Base-by-base conservation (phyloP, 108 stramenopile species). In the Skeletonema costatum region DNA sequence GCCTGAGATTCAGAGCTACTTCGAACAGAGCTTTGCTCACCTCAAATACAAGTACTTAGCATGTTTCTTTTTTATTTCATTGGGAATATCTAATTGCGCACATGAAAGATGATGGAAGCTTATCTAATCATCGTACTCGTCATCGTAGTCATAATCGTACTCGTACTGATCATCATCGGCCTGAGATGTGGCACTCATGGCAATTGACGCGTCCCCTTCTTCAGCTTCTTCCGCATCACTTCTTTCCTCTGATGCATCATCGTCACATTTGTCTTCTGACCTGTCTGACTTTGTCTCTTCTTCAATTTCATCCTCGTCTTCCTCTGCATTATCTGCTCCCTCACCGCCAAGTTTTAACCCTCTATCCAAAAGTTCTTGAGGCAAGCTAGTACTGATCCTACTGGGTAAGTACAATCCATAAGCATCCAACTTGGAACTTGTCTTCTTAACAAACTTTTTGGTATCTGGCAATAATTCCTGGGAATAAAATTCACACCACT, bases 401-500 rank as follows among this genome's bases (percentile, higher is more conserved):
- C 89, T 88, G 21, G 93, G 93, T 75, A 96, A 66, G 78, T 91
- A 96, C 32, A 94, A 77, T 42, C 93, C 93, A 78, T 85, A 93
- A 32, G 88, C 89, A 75, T 96, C 96, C 70, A 96, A 70, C 71
- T 89, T 93, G 8, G 87, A 74, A 8, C 91, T 80, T 25, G 89
- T 91, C 72, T 85, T 92, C 85, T 96, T 94, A 25, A 94, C 85
- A 90, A 96, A 92, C 41, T 85, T 64, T 66, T 87, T 87, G 29
- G 95, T 92, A 72, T 94, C 87, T 4, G 93, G 93, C 44, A 91
- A 68, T 42, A 94, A 68, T 42, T 93, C 90, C 69, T 92, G 86
- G 30, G 86, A 81, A 73, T 96, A 96, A 72, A 96, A 93, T 46
- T 90, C 87, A 71, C 93, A 94, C 95, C 95, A 96, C 71, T 86